Evolutionary conservation across 1,139 yeast genomes (phyloP).

Genomic region (Entelexis paramagnoliae): DNA sequence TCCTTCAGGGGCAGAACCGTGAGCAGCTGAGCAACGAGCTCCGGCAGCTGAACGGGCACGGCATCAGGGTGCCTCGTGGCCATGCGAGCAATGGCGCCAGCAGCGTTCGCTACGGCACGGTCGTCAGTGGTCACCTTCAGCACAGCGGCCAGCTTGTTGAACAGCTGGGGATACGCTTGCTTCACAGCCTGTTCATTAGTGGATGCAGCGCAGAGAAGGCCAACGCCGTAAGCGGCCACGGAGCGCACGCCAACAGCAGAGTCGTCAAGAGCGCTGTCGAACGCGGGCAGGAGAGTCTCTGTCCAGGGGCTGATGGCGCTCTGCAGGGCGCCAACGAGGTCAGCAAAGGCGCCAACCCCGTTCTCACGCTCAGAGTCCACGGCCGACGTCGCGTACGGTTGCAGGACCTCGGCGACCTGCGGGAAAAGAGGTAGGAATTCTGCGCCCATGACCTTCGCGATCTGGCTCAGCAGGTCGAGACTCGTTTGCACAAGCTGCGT

Average conservation of each 20-base stretch:
- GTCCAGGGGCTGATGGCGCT: constrained; percentile 51
- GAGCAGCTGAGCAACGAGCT: constrained; percentile 66
- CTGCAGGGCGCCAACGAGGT: constrained; percentile 69
- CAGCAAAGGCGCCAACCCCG: constrained; percentile 85
- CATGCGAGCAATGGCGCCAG: constrained; percentile 96
- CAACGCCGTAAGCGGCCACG: constrained; percentile 93
- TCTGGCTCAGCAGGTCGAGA: constrained; percentile 68
- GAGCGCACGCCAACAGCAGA: constrained; percentile 84
- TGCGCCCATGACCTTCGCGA: constrained; percentile 63
- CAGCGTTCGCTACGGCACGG: constrained; percentile 85
- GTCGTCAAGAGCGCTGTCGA: constrained; percentile 63
- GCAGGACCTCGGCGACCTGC: constrained; percentile 59
- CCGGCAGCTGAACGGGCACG: constrained; percentile 56
- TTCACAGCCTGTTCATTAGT: constrained; percentile 43
- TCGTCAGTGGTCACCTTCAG: constrained; percentile 57
- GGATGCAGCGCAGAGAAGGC: constrained; percentile 60
- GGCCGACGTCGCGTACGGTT: constrained; percentile 51
- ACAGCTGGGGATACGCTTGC: constrained; percentile 54
- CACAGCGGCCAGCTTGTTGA: constrained; percentile 63
- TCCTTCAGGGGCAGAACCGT: constrained; percentile 75
- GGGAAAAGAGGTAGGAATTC: constrained; percentile 65
- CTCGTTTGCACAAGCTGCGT: constrained; percentile 77
- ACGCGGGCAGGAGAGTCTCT: constrained; percentile 58
- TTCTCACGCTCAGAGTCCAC: constrained; percentile 69
- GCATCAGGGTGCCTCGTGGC: constrained; percentile 59